These are phyloP conservation scores for Erodium chrysanthum DNA, from an alignment of 441 rosid genomes.

Conservation along the genomic window DNA sequence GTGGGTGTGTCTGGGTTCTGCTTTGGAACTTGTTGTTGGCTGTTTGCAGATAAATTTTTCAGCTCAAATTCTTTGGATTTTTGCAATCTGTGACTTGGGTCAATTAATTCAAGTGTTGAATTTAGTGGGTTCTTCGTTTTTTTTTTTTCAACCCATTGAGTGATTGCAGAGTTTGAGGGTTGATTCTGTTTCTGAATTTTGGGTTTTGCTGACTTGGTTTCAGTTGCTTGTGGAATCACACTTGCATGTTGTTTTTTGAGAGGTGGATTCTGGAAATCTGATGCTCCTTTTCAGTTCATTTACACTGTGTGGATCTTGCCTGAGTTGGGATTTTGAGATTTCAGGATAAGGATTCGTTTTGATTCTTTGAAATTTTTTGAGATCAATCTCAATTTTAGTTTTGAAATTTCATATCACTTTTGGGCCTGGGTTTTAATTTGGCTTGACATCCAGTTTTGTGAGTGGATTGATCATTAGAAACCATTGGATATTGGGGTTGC, in stretches of 20 bases:
- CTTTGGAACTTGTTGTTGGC: too few relatives aligned
- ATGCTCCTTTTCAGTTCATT: not conserved
- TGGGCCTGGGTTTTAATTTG: not conserved
- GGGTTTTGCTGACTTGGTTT: not conserved
- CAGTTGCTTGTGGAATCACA: not conserved
- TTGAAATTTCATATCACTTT: not conserved
- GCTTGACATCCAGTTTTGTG: not conserved
- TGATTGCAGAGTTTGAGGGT: not conserved
- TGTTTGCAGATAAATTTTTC: too few relatives aligned
- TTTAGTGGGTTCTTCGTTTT: not conserved
- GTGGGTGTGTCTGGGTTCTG: too few relatives aligned
- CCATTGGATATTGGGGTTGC: not conserved
- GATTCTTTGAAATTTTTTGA: not conserved
- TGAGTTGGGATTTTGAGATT: not conserved
- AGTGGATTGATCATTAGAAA: not conserved
- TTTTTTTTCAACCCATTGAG: not conserved
- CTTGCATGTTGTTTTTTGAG: not conserved
- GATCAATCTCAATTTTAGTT: not conserved
- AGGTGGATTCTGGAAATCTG: not conserved
- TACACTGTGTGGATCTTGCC: not conserved
- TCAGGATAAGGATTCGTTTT: not conserved
- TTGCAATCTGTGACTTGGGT: too few relatives aligned
- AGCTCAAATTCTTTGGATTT: too few relatives aligned
- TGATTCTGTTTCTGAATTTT: not conserved
- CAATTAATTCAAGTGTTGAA: not conserved